Base-by-base conservation (phyloP, 2,329 filamentous ascomycete genomes). In the Exophiala phaeomuriformis region DNA sequence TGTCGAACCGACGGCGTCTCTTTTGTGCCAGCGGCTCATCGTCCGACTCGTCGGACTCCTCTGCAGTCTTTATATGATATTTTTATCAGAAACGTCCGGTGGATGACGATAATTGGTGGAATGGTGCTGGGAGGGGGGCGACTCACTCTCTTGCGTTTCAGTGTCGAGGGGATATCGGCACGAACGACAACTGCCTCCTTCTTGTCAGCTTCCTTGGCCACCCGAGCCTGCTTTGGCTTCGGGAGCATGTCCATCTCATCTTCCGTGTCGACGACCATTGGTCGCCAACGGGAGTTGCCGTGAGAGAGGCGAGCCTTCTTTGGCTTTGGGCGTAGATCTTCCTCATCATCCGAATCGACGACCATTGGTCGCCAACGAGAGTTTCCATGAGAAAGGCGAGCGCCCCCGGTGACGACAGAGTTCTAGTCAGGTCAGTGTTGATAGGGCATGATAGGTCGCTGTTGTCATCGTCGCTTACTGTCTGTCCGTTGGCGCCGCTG, bases 191-290 rank as follows among this genome's bases (percentile, higher is more conserved):
- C 12, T 28, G n/a, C 5, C 3, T 41, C 12, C 39, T 28, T 27
- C 12, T 41, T 41, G 6, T 12, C 27, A 28, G n/a, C 7, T 27
- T 28, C 39, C 12, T 41, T 41, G 6, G 39, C 27, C 6, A 5
- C 7, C 7, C 45, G 31, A 37, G 37, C 32, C 19, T 27, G n/a
- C 39, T 41, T 41, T 28, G 39, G 12, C 39, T 28, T 41, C 19
- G 39, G 33, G 33, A 35, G 33, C 6, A 35, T 6, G 12, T 41
- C 39, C 6, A 9, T 27, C 12, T 41, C 39, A 41, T 41, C 39
- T 12, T 41, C 39, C 39, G 39, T 27, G 27, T 48, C 37, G 9
- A 47, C 37, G 30, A 51, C 37, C 29, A 49, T 49, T 6, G 47
- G 37, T 9, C 37, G 3, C 28, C 39, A 32, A 5, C 47, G 47